These are phyloP conservation scores for Leishmania arabica DNA, from an alignment of 208 protist species.

Conservation along the genomic window DNA sequence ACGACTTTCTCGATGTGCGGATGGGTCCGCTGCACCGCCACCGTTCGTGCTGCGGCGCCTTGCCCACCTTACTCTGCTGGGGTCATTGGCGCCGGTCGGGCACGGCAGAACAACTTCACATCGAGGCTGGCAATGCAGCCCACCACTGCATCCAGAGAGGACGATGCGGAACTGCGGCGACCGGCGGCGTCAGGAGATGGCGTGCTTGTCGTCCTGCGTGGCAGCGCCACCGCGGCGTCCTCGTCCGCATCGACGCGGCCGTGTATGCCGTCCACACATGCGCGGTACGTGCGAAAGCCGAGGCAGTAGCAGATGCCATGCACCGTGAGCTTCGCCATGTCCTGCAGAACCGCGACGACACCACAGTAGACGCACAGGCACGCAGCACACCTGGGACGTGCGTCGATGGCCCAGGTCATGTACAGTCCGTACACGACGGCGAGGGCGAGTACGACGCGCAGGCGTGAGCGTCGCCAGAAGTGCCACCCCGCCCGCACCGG, in stretches of 20 bases:
- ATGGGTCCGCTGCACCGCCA: not conserved
- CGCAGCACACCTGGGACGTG: not conserved
- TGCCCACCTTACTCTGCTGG: not conserved
- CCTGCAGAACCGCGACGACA: constrained; percentile 15
- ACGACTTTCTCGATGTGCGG: not conserved
- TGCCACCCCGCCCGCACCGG: constrained; percentile 22
- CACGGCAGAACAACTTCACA: constrained; percentile 6
- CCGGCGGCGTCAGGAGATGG: not conserved
- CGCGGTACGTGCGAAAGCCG: not conserved
- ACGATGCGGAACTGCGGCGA: not conserved
- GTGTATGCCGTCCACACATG: constrained; percentile 16
- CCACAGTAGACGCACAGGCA: constrained; percentile 12
- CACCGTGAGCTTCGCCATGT: constrained; percentile 13
- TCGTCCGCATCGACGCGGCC: not conserved
- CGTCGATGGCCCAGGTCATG: not conserved
- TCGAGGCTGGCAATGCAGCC: constrained; percentile 15
- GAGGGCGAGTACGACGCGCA: not conserved
- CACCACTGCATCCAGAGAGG: constrained; percentile 1
- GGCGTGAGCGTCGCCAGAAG: not conserved
- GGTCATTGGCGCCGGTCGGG: not conserved
- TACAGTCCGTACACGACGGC: not conserved
- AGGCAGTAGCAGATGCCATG: constrained; percentile 14
- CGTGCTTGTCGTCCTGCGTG: not conserved
- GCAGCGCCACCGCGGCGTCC: not conserved
- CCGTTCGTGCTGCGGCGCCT: not conserved